Evolutionary conservation across 208 protist genomes (phyloP), one percentile per base, ranked within the genome.

Genomic region (Eutreptiella sp.): DNA sequence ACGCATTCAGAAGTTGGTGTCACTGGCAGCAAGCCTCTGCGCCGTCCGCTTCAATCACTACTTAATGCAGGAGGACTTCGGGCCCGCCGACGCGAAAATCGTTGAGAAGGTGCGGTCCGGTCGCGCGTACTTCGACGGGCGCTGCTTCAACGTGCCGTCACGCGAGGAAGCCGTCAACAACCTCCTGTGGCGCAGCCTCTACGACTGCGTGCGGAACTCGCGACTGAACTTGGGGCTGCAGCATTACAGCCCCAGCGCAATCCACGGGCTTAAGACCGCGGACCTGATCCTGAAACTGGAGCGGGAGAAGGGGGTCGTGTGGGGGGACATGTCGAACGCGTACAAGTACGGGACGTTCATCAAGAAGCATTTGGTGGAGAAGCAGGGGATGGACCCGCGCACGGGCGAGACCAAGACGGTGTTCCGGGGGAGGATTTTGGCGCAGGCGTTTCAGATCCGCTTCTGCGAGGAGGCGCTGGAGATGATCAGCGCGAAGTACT

Each of bases 141-240:
- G 50, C 21, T 1, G 33, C 4, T 57, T 57, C 23, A 36, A 57
- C 34, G 50, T 57, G 0, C 7, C 31, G 5, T 1, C 3, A 14
- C 21, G 21, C 0, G 0, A 26, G 9, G 50, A 57, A 16, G 11
- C 31, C 31, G 3, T 57, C 1, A n/a, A 41, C 0, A 57, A 57
- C 7, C 33, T 57, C 21, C 0, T 3, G 0, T 57, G 50, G 50
- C 43, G 50, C 43, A 35, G 26, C 3, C 32, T 35, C 3, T 57
- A 27, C 46, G 50, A 57, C 34, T 57, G 32, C 34, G 16, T 24
- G 21, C 29, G 50, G 35, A 57, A 57, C 34, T 57, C 50, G 2
- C 14, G 2, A 21, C 32, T 2, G 1, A 57, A 39, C 34, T 26
- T 57, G 1, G 5, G 33, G 0, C 5, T 4, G 36, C 2, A 1